Conservation (phyloP, 139 green algal species). For the Coccomyxa sp. region DNA sequence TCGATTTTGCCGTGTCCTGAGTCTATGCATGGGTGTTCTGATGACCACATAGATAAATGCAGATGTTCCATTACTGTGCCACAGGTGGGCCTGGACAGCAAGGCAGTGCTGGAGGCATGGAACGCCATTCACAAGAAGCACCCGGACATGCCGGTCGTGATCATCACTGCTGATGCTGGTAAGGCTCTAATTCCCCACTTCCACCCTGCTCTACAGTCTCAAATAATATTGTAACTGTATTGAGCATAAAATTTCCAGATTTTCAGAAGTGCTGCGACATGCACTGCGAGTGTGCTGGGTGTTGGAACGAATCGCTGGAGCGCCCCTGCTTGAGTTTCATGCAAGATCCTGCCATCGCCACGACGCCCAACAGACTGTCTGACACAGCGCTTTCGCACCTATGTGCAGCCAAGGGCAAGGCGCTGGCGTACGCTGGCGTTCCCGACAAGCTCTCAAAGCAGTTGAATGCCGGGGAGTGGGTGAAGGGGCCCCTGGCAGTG, state of each 20-base stretch:
- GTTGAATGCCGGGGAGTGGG: constrained; percentile 78
- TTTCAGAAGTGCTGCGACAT: too few relatives aligned
- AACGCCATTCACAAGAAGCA: constrained; percentile 53
- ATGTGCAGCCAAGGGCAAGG: constrained; percentile 38
- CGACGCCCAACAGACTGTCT: too few relatives aligned
- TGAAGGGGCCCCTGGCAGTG: constrained; percentile 36
- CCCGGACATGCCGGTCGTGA: constrained; percentile 50
- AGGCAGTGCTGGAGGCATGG: constrained; percentile 65
- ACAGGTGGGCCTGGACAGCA: constrained; percentile 65
- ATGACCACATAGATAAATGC: too few relatives aligned
- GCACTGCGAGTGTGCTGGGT: background rate
- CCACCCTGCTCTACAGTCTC: background rate
- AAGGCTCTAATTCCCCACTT: constrained; percentile 4
- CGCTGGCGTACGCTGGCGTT: constrained; percentile 66
- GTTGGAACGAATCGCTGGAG: too few relatives aligned
- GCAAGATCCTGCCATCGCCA: too few relatives aligned
- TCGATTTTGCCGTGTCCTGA: too few relatives aligned
- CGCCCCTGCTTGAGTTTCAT: too few relatives aligned
- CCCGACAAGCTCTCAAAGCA: constrained; percentile 50
- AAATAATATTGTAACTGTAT: too few relatives aligned
- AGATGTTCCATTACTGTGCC: too few relatives aligned
- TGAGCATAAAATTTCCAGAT: too few relatives aligned
- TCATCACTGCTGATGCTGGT: constrained; percentile 53
- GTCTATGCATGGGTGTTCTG: too few relatives aligned
- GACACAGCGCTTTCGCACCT: background rate